Evolutionary conservation across 495 filamentous ascomycete species (phyloP), one percentile per base, ranked within the genome.

Genomic region (Aspergillus nanangensis): DNA sequence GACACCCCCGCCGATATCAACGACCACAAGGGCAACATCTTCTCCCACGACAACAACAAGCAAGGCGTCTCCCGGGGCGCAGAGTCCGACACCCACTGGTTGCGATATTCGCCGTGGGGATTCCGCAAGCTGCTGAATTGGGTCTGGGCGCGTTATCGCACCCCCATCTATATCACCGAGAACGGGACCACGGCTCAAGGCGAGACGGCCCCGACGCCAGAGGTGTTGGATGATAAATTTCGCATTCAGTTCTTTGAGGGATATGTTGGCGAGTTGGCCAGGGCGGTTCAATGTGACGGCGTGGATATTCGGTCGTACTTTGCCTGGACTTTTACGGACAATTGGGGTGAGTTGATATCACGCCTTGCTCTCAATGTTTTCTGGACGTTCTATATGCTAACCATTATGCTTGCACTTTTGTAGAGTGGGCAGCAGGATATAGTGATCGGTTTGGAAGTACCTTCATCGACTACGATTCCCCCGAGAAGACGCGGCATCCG

Each of bases 361-460:
- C 32, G 24, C 27, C 0, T 13, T 24, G 7, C 25, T 11, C 25
- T 29, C 7, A 11, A 29, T n/a, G 3, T 15, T 21, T 38, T 38
- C 10, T 21, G 36, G n/a, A 18, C 15, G 7, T n/a, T n/a, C n/a
- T n/a, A n/a, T n/a, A n/a, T n/a, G n/a, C n/a, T 15, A 8, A 3
- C 19, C 4, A 19, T 10, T 21, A 11, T 11, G 34, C 10, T 21
- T 11, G 3, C 19, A 24, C 14, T 18, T 37, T 14, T 23, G 38
- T 60, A 61, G 70, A 73, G 58, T 75, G 71, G 71, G 71, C 70
- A 0, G 71, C 69, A 50, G 71, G 70, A n/a, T 73, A 71, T 54
- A 53, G 57, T 14, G 71, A 72, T 32, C 56, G 70, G n/a, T 75
- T 75, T 44, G 70, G 71, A 3, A 58, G 61, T 17, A 72, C 65